Base-by-base conservation (phyloP, 192 early-diverging fungal genomes). In the Coemansia sp. region DNA sequence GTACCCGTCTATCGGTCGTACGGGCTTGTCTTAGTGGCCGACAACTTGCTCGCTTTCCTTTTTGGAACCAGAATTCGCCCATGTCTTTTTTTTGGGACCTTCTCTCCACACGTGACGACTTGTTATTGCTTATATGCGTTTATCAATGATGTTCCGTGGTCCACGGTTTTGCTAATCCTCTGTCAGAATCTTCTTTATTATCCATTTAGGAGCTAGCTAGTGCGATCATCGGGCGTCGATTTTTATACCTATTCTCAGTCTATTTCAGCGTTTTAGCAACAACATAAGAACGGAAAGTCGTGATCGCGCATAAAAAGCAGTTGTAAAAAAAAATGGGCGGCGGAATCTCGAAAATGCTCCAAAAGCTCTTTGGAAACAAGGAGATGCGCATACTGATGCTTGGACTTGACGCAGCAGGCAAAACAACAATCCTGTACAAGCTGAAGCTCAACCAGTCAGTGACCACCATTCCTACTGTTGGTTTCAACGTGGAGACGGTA, bases 401-500 rank as follows among this genome's bases (percentile, higher is more conserved):
- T n/a, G 86, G 86, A 3, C 76, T 87, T 11, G 86, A 87, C 58
- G 80, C 80, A 10, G 86, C 86, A 3, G 86, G 86, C 22, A 87
- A 87, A 63, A 87, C 86, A 20, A 85, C 86, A 9, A 85, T 87
- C 20, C 76, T 87, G 62, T 87, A 87, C 73, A 83, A 84, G 75
- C 81, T 87, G n/a, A 87, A 87, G 74, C 84, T 87, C n/a, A 80
- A 83, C 75, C 80, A 85, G 66, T 79, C 75, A 24, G 84, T 87
- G 69, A 85, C 80, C 11, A 87, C 86, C 20, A 86, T 86, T 47
- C 85, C 85, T 13, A 86, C 85, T 1, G 85, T 86, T 8, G 93
- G 92, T 31, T 95, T 95, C 83, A 95, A 93, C 74, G 92, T 93
- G 61, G 93, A 95, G 75, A 90, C 90, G 16, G 92, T 95, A 24